Percentiles rank a stretch among this genome's conserved stretches.
These are phyloP conservation scores for Pythium diclinum DNA, from an alignment of 352 stramenopile genomes.

Conservation along the genomic window DNA sequence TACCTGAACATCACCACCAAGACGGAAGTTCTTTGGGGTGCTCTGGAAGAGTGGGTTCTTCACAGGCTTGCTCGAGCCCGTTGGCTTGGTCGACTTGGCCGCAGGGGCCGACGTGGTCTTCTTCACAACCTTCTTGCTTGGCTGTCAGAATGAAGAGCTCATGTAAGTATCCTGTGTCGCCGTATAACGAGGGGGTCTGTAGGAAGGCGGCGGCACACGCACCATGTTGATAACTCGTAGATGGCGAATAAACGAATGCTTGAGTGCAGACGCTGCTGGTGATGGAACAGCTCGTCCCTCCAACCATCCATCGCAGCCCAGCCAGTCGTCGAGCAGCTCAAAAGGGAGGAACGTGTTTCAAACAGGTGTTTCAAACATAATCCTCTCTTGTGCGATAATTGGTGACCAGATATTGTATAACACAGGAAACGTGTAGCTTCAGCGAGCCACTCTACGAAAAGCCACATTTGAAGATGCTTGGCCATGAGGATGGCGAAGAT, in stretches of 20 bases:
- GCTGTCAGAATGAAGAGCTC: constrained; percentile 26
- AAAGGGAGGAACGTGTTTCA: not conserved
- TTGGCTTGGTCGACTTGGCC: constrained; percentile 68
- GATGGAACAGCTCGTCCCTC: constrained; percentile 2
- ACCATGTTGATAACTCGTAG: constrained; percentile 69
- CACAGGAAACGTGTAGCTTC: not conserved
- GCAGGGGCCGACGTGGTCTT: constrained; percentile 63
- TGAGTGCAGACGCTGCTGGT: not conserved
- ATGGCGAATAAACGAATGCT: constrained; percentile 85
- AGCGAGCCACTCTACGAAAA: too few relatives aligned
- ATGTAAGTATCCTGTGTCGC: not conserved
- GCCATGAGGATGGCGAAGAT: too few relatives aligned
- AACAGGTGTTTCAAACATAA: not conserved
- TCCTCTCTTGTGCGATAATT: not conserved
- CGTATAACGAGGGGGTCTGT: too few relatives aligned
- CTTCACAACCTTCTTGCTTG: constrained; percentile 85
- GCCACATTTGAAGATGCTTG: too few relatives aligned
- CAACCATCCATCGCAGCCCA: constrained; percentile 8
- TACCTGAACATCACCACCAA: constrained; percentile 96
- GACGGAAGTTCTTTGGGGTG: constrained; percentile 93
- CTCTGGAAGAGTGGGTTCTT: constrained; percentile 94
- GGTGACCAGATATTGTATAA: not conserved
- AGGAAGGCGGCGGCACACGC: constrained; percentile 7
- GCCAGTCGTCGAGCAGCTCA: constrained; percentile 2
- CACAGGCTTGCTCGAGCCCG: constrained; percentile 65